phyloP scores from a whole-genome alignment of 305 asterid genomes.

The Withania somnifera region DNA sequence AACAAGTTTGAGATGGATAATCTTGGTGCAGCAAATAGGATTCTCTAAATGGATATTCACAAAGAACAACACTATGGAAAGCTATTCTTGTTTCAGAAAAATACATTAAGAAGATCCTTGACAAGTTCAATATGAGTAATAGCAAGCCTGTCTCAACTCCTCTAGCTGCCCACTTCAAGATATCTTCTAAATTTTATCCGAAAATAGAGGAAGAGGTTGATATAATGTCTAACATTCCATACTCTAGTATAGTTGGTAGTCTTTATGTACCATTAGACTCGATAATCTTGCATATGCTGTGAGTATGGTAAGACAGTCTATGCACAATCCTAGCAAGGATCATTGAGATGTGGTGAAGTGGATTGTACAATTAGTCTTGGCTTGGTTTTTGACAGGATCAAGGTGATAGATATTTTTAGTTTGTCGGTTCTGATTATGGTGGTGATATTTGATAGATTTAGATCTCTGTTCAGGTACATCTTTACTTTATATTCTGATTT shows the following conservation, averaged over 20 bases:
- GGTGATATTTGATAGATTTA: too few species aligned
- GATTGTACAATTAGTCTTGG: not conserved
- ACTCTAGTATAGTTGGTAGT: too few species aligned
- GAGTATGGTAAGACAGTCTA: too few species aligned
- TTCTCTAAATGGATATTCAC: too few species aligned
- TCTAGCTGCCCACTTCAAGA: not conserved
- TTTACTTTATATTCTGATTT: too few species aligned
- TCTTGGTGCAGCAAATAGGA: not conserved
- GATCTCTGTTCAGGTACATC: too few species aligned
- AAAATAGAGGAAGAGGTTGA: not conserved
- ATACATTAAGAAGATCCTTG: not conserved
- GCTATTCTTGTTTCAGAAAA: not conserved
- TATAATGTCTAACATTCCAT: too few species aligned
- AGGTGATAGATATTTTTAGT: not conserved
- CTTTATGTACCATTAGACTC: too few species aligned
- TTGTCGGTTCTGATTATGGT: too few species aligned
- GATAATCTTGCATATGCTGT: too few species aligned
- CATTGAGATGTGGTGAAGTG: not conserved
- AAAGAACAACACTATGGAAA: too few species aligned
- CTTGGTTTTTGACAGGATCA: not conserved
- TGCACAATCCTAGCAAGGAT: too few species aligned
- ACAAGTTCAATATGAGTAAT: not conserved
- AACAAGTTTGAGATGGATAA: not conserved
- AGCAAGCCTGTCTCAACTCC: not conserved
- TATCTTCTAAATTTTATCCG: not conserved